Percentiles rank a stretch among this genome's conserved stretches.
These are phyloP conservation scores for Coprinellus micaceus DNA, from an alignment of 768 basidiomycete species.

Conservation along the genomic window DNA sequence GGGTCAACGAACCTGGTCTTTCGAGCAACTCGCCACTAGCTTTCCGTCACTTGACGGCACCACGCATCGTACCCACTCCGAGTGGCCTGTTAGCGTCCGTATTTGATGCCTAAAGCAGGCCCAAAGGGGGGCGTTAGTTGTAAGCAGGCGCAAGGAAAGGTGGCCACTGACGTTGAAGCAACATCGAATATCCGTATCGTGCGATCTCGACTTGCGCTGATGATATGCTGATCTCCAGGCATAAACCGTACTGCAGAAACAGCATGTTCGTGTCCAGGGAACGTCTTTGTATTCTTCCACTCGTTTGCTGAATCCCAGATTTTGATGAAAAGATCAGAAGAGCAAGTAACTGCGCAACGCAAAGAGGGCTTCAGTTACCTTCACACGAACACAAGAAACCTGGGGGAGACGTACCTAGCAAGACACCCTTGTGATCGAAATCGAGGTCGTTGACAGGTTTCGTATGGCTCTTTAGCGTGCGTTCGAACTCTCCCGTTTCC, in stretches of 20 bases:
- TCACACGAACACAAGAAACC: background rate
- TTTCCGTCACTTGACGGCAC: conserved; percentile 68
- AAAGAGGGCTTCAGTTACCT: background rate
- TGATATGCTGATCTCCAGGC: conserved; percentile 77
- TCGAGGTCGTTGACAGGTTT: conserved; percentile 84
- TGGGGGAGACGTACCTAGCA: conserved; percentile 67
- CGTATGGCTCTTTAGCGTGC: conserved; percentile 90
- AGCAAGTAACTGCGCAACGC: conserved; percentile 50
- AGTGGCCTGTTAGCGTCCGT: conserved; percentile 71
- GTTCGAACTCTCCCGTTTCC: conserved; percentile 91
- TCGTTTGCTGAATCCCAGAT: conserved; percentile 89
- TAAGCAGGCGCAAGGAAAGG: conserved; percentile 1
- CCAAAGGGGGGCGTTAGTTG: conserved; percentile 7
- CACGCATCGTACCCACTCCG: conserved; percentile 80
- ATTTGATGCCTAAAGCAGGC: conserved; percentile 57
- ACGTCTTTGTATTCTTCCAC: conserved; percentile 84
- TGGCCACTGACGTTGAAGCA: conserved; percentile 64
- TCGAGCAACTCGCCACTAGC: conserved; percentile 75
- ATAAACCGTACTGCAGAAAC: conserved; percentile 85
- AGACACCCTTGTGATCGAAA: conserved; percentile 81
- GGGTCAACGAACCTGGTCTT: conserved; percentile 67
- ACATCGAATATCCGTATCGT: conserved; percentile 87
- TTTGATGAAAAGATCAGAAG: conserved; percentile 87
- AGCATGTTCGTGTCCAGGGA: conserved; percentile 88
- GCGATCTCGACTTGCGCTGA: conserved; percentile 85